Conservation (phyloP, 257 asterid species). For the Gentiana macrophylla region DNA sequence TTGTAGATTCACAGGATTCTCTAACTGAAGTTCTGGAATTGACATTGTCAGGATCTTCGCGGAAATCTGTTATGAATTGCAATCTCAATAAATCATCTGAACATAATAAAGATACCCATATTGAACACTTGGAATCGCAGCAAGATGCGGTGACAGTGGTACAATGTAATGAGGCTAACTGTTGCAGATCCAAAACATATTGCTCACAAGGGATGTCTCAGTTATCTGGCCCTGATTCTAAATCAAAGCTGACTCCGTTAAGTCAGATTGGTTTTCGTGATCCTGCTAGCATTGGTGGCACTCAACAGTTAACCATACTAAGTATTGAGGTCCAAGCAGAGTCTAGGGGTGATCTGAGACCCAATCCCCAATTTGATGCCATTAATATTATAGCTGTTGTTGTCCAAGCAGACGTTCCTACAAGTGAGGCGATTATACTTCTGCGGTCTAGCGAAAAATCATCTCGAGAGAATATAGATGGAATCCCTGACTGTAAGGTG, state of each 20-base stretch:
- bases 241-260: conserved; percentile 60
- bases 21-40: conserved; percentile 26
- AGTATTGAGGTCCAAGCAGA: conserved; percentile 89
- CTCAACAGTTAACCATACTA: conserved; percentile 78
- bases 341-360: conserved; percentile 83
- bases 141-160: conserved; percentile 15
- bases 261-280: conserved; percentile 90
- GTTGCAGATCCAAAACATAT: conserved; percentile 24
- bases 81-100: conserved; percentile 14
- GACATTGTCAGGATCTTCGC: conserved; percentile 25
- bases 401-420: conserved; percentile 64
- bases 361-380: conserved; percentile 94
- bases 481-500: conserved; percentile 43
- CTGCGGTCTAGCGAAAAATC: conserved; percentile 33
- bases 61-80: conserved; percentile 16
- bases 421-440: conserved; percentile 44
- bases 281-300: conserved; percentile 81
- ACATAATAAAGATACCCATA: conserved; percentile 21
- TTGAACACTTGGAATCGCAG: conserved; percentile 20
- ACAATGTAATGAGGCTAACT: conserved; percentile 11
- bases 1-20: conserved; percentile 45
- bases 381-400: conserved; percentile 57
- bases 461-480: conserved; percentile 46
- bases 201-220: conserved; percentile 54
- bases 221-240: conserved; percentile 80